Base-by-base conservation (phyloP, 225 moss, liverwort and hornwort species). In the Straminergon stramineum region DNA sequence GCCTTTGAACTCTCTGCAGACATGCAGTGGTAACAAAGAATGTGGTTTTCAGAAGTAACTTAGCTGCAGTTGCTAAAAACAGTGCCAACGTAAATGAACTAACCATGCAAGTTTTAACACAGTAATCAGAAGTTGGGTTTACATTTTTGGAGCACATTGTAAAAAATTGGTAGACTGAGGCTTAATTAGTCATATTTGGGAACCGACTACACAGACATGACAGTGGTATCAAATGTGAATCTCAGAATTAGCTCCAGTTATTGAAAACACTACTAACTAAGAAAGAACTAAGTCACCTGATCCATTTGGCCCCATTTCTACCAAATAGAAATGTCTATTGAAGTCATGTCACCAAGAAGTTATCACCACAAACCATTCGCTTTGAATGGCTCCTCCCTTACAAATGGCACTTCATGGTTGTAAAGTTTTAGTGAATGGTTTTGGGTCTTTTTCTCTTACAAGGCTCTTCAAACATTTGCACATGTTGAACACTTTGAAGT, bases 251-350 rank as follows among this genome's bases (percentile, higher is more conserved):
- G 11, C 35, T 23, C 9, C 8, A 53, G 11, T 74, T 45, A 28
- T 28, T 28, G 6, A 74, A 73, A 74, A 45, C 2, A 9, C 2
- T 43, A 16, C 15, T 45, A 17, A 16, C 15, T 45, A 17, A 43
- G 9, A 2, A 4, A 22, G 10, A 22, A 69, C 22, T 1, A n/a
- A n/a, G n/a, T n/a, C n/a, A 22, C 7, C 0, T 26, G 5, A 73
- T 27, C 28, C 2, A 0, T 43, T 43, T 0, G 4, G 3, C 16
- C 15, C 10, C 0, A 1, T 17, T 45, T 45, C 28, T 45, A 74
- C 10, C 10, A 74, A 17, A 16, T 17, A 15, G 15, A n/a, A n/a
- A 27, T 73, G 15, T 43, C 5, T 28, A 28, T 43, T 30, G 45
- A 28, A 45, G 17, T 48, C 48, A 48, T 17, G 28, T 45, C 74